These are phyloP conservation scores for Syncephalastrum sp. DNA, from an alignment of 371 early-diverging fungal species.

Conservation along the genomic window DNA sequence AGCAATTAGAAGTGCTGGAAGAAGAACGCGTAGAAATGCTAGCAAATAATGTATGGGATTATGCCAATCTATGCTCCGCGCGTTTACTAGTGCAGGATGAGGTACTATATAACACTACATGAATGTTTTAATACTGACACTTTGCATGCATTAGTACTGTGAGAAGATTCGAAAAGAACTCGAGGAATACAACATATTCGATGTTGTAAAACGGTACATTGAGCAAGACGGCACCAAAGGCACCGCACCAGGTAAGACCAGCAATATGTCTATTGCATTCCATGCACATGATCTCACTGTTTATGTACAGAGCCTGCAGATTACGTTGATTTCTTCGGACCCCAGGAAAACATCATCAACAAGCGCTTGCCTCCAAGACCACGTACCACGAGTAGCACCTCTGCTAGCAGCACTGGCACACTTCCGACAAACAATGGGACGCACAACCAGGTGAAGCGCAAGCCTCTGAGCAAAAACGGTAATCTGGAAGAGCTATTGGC, in stretches of 20 bases:
- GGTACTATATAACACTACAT: slow-evolving; percentile 13
- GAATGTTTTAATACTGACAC: neutral
- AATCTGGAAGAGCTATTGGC: slow-evolving; percentile 12
- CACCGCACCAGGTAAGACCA: slow-evolving; percentile 25
- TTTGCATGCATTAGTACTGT: slow-evolving; percentile 24
- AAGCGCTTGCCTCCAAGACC: slow-evolving; percentile 14
- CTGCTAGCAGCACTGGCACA: slow-evolving; percentile 1
- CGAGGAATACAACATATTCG: slow-evolving; percentile 28
- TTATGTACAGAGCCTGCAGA: slow-evolving; percentile 18
- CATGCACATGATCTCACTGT: neutral
- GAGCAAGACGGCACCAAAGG: slow-evolving; percentile 30
- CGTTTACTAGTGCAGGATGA: slow-evolving; percentile 40
- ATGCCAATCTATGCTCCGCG: slow-evolving; percentile 41
- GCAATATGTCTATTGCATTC: neutral
- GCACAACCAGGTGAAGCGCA: slow-evolving; percentile 21
- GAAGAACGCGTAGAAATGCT: slow-evolving; percentile 39
- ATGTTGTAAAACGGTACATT: slow-evolving; percentile 29
- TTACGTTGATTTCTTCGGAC: slow-evolving; percentile 27
- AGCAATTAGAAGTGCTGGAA: slow-evolving; percentile 35
- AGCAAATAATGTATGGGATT: slow-evolving; percentile 40
- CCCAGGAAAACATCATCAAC: slow-evolving; percentile 17
- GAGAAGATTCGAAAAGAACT: slow-evolving; percentile 34
- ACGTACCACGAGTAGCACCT: slow-evolving; percentile 5
- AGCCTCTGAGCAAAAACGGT: slow-evolving; percentile 21
- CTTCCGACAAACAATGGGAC: slow-evolving; percentile 21